These are phyloP conservation scores for Vigna nakashimae DNA, from an alignment of 306 rosid genomes.

Conservation along the genomic window DNA sequence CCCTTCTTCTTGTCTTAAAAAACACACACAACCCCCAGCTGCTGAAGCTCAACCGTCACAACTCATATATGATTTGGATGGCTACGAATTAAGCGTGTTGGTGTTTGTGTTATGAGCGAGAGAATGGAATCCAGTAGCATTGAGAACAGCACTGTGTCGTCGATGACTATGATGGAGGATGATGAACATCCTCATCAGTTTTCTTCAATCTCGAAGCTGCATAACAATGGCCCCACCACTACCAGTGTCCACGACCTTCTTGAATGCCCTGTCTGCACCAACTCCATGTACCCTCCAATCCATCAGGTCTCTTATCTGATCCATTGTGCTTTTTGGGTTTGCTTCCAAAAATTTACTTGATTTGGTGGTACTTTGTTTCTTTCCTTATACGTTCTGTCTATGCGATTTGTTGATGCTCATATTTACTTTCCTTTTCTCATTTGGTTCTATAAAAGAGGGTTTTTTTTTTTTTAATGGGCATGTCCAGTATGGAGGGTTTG, in stretches of 20 bases:
- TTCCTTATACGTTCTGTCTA: not conserved
- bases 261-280: constrained; percentile 83
- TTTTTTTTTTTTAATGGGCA: not conserved
- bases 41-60: not conserved
- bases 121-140: constrained; percentile 63
- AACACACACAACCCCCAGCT: not conserved
- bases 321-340: constrained; percentile 38
- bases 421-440: not conserved
- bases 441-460: not conserved
- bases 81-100: not conserved
- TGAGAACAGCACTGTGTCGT: constrained; percentile 49
- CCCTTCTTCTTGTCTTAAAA: constrained; percentile 18
- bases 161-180: constrained; percentile 65
- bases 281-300: constrained; percentile 84
- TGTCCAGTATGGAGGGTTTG: constrained; percentile 5
- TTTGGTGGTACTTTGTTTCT: not conserved
- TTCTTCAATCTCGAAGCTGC: constrained; percentile 62
- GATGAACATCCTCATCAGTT: constrained; percentile 60
- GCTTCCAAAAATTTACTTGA: constrained; percentile 20
- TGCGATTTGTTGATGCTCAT: constrained; percentile 4
- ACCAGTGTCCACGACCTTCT: constrained; percentile 80
- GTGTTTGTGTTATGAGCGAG: constrained; percentile 24
- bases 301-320: constrained; percentile 62
- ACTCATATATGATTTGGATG: constrained; percentile 16
- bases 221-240: constrained; percentile 51